Evolutionary conservation across 1,284 basidiomycete species (phyloP).

Genomic region (Microbotryum intermedium): DNA sequence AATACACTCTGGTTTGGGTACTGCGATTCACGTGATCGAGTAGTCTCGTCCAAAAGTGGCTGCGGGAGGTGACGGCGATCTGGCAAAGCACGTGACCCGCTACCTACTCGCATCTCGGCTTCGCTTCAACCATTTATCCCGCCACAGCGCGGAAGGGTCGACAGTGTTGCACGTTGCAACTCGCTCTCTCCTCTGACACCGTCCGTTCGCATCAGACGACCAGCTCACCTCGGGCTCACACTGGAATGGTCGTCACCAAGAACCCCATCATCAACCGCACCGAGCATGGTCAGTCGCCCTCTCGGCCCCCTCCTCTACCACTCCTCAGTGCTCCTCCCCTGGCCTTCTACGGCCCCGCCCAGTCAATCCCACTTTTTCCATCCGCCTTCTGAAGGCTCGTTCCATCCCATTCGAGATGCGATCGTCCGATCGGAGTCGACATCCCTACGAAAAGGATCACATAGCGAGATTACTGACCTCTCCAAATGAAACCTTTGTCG

Average conservation of each 20-base stretch:
- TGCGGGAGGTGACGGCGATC: too few relatives aligned
- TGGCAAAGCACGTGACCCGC: background rate
- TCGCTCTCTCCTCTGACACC: background rate
- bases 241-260: background rate
- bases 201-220: background rate
- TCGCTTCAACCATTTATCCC: background rate
- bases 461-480: too few relatives aligned
- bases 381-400: background rate
- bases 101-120: background rate
- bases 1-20: too few relatives aligned
- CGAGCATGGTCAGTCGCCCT: slow-evolving; percentile 5
- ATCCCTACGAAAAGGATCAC: background rate
- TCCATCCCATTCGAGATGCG: background rate
- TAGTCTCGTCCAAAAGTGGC: too few relatives aligned
- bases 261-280: slow-evolving; percentile 6
- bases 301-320: background rate
- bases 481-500: background rate
- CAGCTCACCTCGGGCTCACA: too few relatives aligned
- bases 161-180: background rate
- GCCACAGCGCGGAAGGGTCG: background rate
- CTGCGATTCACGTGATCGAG: too few relatives aligned
- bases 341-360: background rate
- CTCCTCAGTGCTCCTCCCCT: background rate
- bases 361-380: too few relatives aligned
- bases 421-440: background rate